Conservation (phyloP, 1,284 basidiomycete genomes). For the Fomitopsis palustris region DNA sequence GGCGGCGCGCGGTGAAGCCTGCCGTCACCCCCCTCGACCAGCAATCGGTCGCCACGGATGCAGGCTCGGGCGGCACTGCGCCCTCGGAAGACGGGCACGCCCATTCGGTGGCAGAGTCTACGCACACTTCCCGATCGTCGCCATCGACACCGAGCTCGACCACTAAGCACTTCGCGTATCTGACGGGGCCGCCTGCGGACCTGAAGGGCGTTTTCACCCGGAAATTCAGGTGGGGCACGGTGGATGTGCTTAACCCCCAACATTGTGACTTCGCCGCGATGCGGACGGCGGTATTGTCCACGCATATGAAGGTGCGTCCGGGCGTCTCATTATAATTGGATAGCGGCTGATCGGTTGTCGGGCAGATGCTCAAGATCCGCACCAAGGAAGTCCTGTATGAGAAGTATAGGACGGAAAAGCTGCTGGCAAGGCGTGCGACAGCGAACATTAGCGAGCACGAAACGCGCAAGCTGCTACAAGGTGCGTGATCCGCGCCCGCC, state of each 20-base stretch:
- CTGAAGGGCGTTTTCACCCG: conserved; percentile 69
- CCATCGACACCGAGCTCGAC: conserved; percentile 17
- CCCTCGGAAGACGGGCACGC: conserved; percentile 44
- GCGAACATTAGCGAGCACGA: conserved; percentile 71
- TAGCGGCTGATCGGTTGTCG: background rate
- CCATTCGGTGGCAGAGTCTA: conserved; percentile 23
- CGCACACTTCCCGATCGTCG: conserved; percentile 23
- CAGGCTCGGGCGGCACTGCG: conserved; percentile 16
- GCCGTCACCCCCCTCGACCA: conserved; percentile 8
- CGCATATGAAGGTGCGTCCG: conserved; percentile 68
- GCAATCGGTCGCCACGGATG: conserved; percentile 13
- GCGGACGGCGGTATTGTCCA: conserved; percentile 73
- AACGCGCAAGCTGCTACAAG: conserved; percentile 65
- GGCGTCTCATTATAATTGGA: conserved; percentile 11
- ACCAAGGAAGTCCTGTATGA: conserved; percentile 84
- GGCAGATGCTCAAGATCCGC: conserved; percentile 69
- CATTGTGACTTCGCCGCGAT: conserved; percentile 84
- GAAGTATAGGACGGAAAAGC: conserved; percentile 79
- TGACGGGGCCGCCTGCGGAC: conserved; percentile 55
- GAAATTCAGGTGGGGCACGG: conserved; percentile 77
- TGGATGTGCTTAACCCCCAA: conserved; percentile 77
- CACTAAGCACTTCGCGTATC: conserved; percentile 38
- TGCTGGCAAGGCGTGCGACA: conserved; percentile 77
- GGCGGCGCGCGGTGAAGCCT: conserved; percentile 28
- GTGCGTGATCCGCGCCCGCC: conserved; percentile 29